Evolutionary conservation across 2,329 filamentous ascomycete species (phyloP).

Genomic region (Plectosphaerella sp.): DNA sequence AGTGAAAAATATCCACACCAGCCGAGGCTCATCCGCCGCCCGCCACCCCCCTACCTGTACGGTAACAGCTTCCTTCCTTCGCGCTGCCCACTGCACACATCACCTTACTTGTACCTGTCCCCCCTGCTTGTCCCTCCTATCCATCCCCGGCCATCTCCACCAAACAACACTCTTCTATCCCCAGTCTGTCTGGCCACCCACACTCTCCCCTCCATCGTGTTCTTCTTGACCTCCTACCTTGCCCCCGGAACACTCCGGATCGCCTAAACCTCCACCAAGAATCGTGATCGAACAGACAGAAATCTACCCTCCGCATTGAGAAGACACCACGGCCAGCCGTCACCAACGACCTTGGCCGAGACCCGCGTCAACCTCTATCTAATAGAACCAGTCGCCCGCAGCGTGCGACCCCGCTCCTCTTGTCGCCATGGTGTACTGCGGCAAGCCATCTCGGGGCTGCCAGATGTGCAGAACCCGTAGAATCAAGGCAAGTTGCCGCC

Average conservation of each 20-base stretch:
- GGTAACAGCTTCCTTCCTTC: neutral
- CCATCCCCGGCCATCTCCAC: constrained; percentile 1
- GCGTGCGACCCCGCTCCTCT: neutral
- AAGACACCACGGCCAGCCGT: neutral
- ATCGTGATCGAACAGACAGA: no score
- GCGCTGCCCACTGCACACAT: neutral
- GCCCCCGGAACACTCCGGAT: constrained; percentile 5
- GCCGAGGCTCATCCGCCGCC: no score
- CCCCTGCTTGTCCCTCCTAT: neutral
- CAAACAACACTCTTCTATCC: neutral
- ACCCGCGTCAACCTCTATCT: neutral
- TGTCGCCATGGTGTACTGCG: constrained; percentile 59
- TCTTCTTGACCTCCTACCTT: constrained; percentile 3
- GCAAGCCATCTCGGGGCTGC: constrained; percentile 64
- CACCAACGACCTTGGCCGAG: neutral
- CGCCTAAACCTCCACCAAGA: constrained; percentile 2
- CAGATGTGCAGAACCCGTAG: constrained; percentile 70
- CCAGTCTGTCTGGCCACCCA: constrained; percentile 5
- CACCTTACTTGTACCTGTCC: neutral
- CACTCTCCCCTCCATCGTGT: no score
- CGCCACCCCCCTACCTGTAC: neutral
- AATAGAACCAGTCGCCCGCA: neutral
- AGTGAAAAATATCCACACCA: no score
- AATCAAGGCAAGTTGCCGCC: constrained; percentile 53
- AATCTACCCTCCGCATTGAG: no score